These are phyloP conservation scores for Fusarium compactum DNA, from an alignment of 2,329 filamentous ascomycete genomes.

Conservation along the genomic window DNA sequence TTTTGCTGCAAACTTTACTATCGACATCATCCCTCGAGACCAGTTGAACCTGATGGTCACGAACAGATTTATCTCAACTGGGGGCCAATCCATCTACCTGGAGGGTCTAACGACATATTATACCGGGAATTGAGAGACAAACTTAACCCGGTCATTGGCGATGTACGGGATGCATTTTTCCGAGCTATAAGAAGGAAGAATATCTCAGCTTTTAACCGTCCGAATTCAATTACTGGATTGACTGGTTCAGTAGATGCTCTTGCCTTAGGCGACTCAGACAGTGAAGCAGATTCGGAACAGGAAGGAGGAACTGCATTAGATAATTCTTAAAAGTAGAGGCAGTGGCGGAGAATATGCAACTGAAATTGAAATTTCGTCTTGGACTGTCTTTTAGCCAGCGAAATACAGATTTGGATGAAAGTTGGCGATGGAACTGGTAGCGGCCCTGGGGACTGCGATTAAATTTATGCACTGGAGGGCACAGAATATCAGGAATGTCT, in stretches of 20 bases:
- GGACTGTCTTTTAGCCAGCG: background rate
- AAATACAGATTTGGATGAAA: background rate
- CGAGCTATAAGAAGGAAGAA: background rate
- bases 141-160: background rate
- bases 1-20: conserved; percentile 1
- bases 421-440: background rate
- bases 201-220: background rate
- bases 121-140: background rate
- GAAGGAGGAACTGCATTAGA: background rate
- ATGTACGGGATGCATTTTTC: conserved; percentile 1
- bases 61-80: conserved; percentile 3
- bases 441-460: background rate
- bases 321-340: background rate
- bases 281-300: background rate
- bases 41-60: background rate
- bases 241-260: background rate
- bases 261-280: background rate
- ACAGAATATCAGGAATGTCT: too few species aligned
- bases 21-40: background rate
- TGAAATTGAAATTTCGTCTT: background rate
- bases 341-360: background rate
- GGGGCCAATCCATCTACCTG: background rate
- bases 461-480: background rate
- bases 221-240: conserved; percentile 1
- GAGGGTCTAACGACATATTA: background rate